Base-by-base conservation (phyloP, 495 filamentous ascomycete species). In the Aspergillus biplanus region DNA sequence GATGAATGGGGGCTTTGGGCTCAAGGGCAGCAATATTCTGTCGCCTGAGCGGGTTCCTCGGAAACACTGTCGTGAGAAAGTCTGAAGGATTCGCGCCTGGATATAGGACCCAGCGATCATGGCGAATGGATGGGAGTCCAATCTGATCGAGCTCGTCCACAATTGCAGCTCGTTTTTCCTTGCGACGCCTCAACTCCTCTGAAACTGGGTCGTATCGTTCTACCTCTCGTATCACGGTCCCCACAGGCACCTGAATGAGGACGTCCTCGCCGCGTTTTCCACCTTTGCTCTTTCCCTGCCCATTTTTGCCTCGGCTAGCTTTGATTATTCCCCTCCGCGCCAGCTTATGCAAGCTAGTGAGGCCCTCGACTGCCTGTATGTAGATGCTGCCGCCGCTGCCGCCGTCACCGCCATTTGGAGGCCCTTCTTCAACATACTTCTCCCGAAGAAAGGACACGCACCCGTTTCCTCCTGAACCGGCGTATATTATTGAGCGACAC, bases 361-460 rank as follows among this genome's bases (percentile, higher is more conserved):
- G 88, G 60, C 92, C 92, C 47, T 88, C 88, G 8, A 97, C 87
- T 5, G 95, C 93, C 74, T 97, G 96, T 58, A 99, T 95, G 78
- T 95, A 98, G 63, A 99, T 79, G 68, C 88, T 93, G 18, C 95
- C 95, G 50, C 95, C 95, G 56, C 84, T 89, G 13, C 95, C 95
- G 33, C 95, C 95, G 73, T 98, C 92, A 53, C 95, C 95, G 52
- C 95, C 96, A 74, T 98, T 97, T n/a, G 95, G 82, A n/a, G 94
- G 94, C 0, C 95, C 95, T 58, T 92, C 84, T 52, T 87, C 83
- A 27, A 97, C 81, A 73, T 86, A 98, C 61, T 93, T 93, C 67
- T 99, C 95, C 3, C 93, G 87, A 42, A 96, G 79, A 73, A 96
- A 99, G 0, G 95, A 93, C 55, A 97, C 89, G 71, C 95, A 99